Evolutionary conservation across 1,284 basidiomycete species (phyloP), one percentile per base, ranked within the genome.

Genomic region (Leccinum brunneo-olivaceum): DNA sequence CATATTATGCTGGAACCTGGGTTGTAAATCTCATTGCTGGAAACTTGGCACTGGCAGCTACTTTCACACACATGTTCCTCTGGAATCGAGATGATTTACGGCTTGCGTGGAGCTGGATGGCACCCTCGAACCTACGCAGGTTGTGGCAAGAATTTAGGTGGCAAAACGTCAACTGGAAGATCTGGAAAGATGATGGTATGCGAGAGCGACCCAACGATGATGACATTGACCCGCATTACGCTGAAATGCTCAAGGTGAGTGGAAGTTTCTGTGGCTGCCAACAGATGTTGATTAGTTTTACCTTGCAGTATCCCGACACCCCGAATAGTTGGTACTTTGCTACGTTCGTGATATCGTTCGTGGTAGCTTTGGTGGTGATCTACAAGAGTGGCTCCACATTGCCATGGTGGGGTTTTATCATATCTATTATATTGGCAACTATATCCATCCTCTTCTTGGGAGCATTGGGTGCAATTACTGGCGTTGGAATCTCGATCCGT

Each of bases 391-490:
- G 72, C 46, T 74, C 71, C 4, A 74, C 72, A 2, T 56, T 76
- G 2, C 74, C 75, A 12, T 77, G 74, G 68, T 53, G 52, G 52
- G 52, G 71, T 2, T 65, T 74, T 45, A 21, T 70, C 10, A 53
- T 74, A 18, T 53, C 72, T 8, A 50, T 68, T 15, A 25, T 72
- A 9, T 55, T 76, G n/a, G 67, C 66, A 2, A 53, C 58, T 0
- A 43, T 76, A 10, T 71, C 69, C 5, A 69, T 74, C 50, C 60
- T 75, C 34, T 73, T 76, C 64, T 70, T 74, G 47, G 69, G 68
- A 15, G 62, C 70, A 4, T 52, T 76, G 14, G 71, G 57, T 49
- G 76, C 77, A 3, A 77, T 77, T 41, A 79, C 77, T 16, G 79
- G 79, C 12, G 65, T 79, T 45, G 51, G 58, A 19, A 70, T 55